These are phyloP conservation scores for Saksenaea oblongispora DNA, from an alignment of 371 early-diverging fungal species.

Conservation along the genomic window DNA sequence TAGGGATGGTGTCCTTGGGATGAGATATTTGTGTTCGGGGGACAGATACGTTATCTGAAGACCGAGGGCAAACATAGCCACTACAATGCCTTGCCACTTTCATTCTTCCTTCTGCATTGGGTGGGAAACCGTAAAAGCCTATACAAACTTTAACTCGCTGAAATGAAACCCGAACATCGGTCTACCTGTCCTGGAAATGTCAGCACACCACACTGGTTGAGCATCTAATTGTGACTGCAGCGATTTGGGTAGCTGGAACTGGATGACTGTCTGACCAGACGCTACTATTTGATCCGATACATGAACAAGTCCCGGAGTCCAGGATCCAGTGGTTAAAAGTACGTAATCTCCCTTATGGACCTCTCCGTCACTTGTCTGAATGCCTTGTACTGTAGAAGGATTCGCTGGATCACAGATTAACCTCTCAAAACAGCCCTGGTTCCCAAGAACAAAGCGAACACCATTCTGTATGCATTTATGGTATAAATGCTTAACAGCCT, in stretches of 20 bases:
- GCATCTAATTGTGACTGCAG: slow-evolving; percentile 3
- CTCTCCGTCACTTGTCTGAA: slow-evolving; percentile 42
- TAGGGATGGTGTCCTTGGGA: slow-evolving; percentile 41
- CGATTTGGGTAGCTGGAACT: slow-evolving; percentile 35
- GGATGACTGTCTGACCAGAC: slow-evolving; percentile 56
- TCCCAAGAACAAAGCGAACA: slow-evolving; percentile 41
- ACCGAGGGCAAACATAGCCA: slow-evolving; percentile 46
- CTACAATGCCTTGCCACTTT: slow-evolving; percentile 53
- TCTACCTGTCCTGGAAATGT: slow-evolving; percentile 45
- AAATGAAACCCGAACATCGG: not conserved
- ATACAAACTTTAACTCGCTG: not conserved
- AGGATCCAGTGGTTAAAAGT: slow-evolving; percentile 54
- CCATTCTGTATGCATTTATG: slow-evolving; percentile 33
- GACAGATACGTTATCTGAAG: slow-evolving; percentile 30
- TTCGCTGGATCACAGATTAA: slow-evolving; percentile 15
- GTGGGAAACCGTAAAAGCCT: slow-evolving; percentile 58
- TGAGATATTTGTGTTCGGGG: slow-evolving; percentile 47
- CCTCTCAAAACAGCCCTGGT: slow-evolving; percentile 29
- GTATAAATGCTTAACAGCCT: slow-evolving; percentile 34
- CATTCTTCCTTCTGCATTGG: slow-evolving; percentile 43
- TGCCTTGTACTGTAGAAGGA: slow-evolving; percentile 30
- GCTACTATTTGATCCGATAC: slow-evolving; percentile 36
- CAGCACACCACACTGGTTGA: slow-evolving; percentile 56
- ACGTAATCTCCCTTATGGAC: slow-evolving; percentile 40
- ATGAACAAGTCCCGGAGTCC: slow-evolving; percentile 55